A percentile compares a stretch with the other conserved stretches of the same genome.
These are phyloP conservation scores for Colletotrichum melonis DNA, from an alignment of 2,329 filamentous ascomycete species.

Conservation along the genomic window DNA sequence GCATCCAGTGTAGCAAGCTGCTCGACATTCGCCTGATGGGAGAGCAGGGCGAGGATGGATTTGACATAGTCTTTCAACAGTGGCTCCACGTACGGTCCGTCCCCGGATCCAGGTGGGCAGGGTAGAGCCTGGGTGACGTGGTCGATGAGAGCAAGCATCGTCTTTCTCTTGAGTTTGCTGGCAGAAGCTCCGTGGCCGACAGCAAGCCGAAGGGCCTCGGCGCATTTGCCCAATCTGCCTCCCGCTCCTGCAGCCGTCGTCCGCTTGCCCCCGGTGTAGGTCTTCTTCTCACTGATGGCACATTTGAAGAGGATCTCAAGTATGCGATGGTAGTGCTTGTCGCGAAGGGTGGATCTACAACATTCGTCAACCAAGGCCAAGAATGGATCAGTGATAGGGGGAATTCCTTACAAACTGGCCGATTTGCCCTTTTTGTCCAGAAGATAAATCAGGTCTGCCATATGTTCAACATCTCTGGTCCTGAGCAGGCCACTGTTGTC, in stretches of 20 bases:
- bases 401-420: slow-evolving; percentile 48
- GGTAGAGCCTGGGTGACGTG: slow-evolving; percentile 84
- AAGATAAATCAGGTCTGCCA: slow-evolving; percentile 50
- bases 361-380: not conserved
- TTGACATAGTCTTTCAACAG: slow-evolving; percentile 84
- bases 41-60: slow-evolving; percentile 76
- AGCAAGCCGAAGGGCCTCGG: slow-evolving; percentile 76
- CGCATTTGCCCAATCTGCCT: slow-evolving; percentile 74
- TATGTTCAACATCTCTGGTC: not conserved
- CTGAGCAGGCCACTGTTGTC: not conserved
- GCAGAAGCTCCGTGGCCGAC: slow-evolving; percentile 73
- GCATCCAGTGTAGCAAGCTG: slow-evolving; percentile 70
- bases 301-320: slow-evolving; percentile 84
- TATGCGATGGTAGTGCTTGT: slow-evolving; percentile 84
- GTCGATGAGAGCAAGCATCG: slow-evolving; percentile 80
- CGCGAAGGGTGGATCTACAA: slow-evolving; percentile 62
- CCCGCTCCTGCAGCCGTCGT: slow-evolving; percentile 61
- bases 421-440: slow-evolving; percentile 49
- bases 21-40: slow-evolving; percentile 82
- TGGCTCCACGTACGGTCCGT: slow-evolving; percentile 73
- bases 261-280: slow-evolving; percentile 67
- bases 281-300: slow-evolving; percentile 74
- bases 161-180: slow-evolving; percentile 76
- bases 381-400: not conserved
- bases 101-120: slow-evolving; percentile 55